phyloP scores from a whole-genome alignment of 169 alveolate species.

The Plasmodium cynomolgi region DNA sequence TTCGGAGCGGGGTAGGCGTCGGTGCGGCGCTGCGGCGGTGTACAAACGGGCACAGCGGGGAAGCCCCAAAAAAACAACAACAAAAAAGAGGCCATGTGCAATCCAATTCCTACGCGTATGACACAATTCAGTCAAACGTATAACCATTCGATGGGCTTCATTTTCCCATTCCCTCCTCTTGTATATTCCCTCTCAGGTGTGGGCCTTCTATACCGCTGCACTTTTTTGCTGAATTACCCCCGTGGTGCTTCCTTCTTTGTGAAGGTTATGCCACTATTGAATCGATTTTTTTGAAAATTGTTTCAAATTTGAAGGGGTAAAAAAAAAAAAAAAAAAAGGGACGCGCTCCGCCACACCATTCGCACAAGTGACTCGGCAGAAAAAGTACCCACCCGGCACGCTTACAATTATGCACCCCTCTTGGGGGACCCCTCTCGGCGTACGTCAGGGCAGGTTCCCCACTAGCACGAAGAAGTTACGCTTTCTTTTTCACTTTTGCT shows the following conservation, averaged over 20 bases:
- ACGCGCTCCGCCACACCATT: background rate
- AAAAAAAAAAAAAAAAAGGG: background rate
- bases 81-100: background rate
- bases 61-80: background rate
- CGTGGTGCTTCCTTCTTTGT: background rate
- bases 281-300: background rate
- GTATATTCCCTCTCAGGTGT: background rate
- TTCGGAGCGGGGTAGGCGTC: background rate
- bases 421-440: background rate
- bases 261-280: background rate
- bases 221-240: background rate
- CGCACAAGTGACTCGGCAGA: background rate
- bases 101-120: background rate
- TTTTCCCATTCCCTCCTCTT: background rate
- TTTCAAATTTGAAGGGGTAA: background rate
- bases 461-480: background rate
- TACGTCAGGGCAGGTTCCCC: background rate
- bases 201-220: background rate
- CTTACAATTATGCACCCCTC: background rate
- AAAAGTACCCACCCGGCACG: background rate
- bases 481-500: background rate
- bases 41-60: background rate
- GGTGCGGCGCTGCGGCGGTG: background rate
- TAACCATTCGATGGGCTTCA: background rate
- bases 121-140: background rate